Conservation (phyloP, 2,329 filamentous ascomycete genomes). For the Ceratocystis destructans region DNA sequence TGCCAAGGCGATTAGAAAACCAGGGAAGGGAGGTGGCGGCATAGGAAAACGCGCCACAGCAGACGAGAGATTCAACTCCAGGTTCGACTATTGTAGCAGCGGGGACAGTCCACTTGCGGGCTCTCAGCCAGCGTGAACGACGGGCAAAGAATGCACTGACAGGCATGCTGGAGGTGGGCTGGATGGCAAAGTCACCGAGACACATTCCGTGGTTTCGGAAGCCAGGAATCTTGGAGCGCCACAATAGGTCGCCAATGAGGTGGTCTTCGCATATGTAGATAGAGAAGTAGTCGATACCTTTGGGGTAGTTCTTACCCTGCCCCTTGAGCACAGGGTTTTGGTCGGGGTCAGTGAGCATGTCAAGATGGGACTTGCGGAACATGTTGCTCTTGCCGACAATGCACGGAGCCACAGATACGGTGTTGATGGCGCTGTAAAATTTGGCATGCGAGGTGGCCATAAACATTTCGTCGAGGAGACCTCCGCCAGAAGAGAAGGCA, state of each 20-base stretch:
- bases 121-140: constrained; percentile 77
- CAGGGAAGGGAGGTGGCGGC: constrained; percentile 60
- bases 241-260: constrained; percentile 81
- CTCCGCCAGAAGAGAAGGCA: constrained; percentile 45
- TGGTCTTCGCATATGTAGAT: constrained; percentile 97
- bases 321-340: constrained; percentile 31
- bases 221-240: constrained; percentile 52
- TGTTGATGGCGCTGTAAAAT: constrained; percentile 96
- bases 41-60: constrained; percentile 66
- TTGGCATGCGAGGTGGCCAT: constrained; percentile 89
- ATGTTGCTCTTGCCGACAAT: constrained; percentile 96
- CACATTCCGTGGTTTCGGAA: constrained; percentile 72
- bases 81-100: constrained; percentile 84
- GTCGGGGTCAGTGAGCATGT: constrained; percentile 49
- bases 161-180: constrained; percentile 75
- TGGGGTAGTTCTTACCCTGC: constrained; percentile 27
- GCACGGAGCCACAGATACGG: constrained; percentile 78
- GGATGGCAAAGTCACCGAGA: constrained; percentile 74
- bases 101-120: constrained; percentile 86
- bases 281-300: constrained; percentile 85
- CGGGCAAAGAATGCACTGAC: constrained; percentile 64
- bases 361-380: constrained; percentile 85
- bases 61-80: constrained; percentile 77
- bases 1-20: constrained; percentile 38
- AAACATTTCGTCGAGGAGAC: constrained; percentile 84